Evolutionary conservation across 1,284 basidiomycete species (phyloP).

Genomic region (Cutaneotrichosporon cavernicola): DNA sequence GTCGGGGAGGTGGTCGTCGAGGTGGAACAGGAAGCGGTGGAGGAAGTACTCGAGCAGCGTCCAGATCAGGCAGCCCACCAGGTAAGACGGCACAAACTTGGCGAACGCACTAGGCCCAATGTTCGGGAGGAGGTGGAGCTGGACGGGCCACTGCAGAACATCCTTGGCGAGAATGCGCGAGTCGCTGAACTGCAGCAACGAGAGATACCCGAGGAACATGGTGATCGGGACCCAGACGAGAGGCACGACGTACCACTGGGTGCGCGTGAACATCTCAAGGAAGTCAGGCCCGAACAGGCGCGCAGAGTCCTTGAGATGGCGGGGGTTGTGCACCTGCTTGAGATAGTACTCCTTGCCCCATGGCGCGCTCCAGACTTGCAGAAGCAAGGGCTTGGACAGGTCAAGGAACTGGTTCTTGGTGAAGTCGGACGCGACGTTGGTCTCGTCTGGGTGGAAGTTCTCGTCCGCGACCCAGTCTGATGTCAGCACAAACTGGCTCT

Average conservation of each 20-base stretch:
- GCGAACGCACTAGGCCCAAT: slow-evolving; percentile 34
- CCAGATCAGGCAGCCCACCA: slow-evolving; percentile 86
- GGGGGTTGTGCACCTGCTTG: slow-evolving; percentile 92
- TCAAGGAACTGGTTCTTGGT: slow-evolving; percentile 91
- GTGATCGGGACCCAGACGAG: slow-evolving; percentile 89
- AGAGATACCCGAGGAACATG: slow-evolving; percentile 73
- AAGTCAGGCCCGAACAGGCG: slow-evolving; percentile 78
- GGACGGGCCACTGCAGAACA: slow-evolving; percentile 35
- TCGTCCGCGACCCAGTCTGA: slow-evolving; percentile 82
- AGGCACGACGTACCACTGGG: slow-evolving; percentile 93
- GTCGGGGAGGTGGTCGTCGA: slow-evolving; percentile 89
- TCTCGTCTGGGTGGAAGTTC: slow-evolving; percentile 85
- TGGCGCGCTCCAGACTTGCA: slow-evolving; percentile 44
- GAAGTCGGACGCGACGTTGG: slow-evolving; percentile 72
- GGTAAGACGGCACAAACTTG: slow-evolving; percentile 66
- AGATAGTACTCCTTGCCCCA: slow-evolving; percentile 89
- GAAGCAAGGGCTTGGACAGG: slow-evolving; percentile 71
- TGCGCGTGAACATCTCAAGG: slow-evolving; percentile 85
- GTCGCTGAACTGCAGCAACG: slow-evolving; percentile 73
- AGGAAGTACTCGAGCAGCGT: slow-evolving; percentile 92
- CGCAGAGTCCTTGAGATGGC: slow-evolving; percentile 82
- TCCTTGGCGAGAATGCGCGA: slow-evolving; percentile 40
- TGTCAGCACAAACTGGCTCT: slow-evolving; percentile 12
- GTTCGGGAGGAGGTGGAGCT: slow-evolving; percentile 32
- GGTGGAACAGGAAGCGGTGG: slow-evolving; percentile 97